Evolutionary conservation across 257 asterid genomes (phyloP).

Genomic region (Capsicum rhomboideum): DNA sequence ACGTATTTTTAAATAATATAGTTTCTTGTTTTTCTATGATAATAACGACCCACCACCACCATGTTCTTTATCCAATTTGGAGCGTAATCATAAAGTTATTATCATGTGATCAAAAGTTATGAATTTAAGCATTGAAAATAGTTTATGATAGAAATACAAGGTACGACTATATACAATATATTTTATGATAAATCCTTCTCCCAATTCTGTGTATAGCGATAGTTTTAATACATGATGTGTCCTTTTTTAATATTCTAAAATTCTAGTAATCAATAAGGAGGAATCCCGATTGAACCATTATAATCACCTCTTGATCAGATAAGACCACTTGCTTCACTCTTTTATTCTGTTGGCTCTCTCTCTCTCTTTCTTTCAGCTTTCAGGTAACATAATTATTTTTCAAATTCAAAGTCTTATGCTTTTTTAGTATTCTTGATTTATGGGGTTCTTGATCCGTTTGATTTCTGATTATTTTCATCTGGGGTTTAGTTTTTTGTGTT

Average conservation of each 20-base stretch:
- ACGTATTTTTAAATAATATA: background rate
- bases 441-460: conserved; percentile 10
- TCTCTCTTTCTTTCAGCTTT: conserved; percentile 5
- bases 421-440: background rate
- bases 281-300: conserved; percentile 20
- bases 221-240: no score
- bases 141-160: no score
- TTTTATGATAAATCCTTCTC: no score
- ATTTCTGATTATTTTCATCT: conserved; percentile 13
- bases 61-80: conserved; percentile 23
- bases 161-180: no score
- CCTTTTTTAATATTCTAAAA: no score
- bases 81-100: no score
- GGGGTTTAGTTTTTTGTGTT: conserved; percentile 3
- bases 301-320: conserved; percentile 18
- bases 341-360: conserved; percentile 10
- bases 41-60: conserved; percentile 28
- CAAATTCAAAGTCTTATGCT: background rate
- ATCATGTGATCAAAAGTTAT: no score
- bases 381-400: conserved; percentile 14
- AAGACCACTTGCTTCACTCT: conserved; percentile 15
- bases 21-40: background rate
- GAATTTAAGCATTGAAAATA: no score
- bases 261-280: conserved; percentile 15
- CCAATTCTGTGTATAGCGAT: no score